Percentiles rank a stretch among this genome's conserved stretches.
Evolutionary conservation across 805 yeast species (phyloP).

Genomic region (Kodamaea kaohsiungensis): DNA sequence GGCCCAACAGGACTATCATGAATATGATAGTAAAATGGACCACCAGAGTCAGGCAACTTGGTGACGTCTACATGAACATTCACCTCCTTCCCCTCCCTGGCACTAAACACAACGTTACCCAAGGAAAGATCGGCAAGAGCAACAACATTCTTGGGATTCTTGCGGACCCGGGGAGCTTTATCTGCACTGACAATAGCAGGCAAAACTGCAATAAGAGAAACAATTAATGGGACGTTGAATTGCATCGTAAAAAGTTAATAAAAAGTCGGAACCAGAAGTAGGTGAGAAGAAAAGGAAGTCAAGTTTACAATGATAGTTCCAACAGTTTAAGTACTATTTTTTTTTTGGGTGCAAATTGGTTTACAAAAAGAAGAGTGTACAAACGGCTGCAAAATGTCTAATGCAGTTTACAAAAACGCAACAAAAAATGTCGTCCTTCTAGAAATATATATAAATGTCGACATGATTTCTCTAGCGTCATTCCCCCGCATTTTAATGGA

Average conservation of each 20-base stretch:
- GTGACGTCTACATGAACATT: conserved; percentile 70
- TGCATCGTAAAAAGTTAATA: background rate
- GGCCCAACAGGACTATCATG: conserved; percentile 56
- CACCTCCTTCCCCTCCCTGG: conserved; percentile 55
- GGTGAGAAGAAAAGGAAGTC: background rate
- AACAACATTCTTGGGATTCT: conserved; percentile 50
- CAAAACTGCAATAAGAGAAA: background rate
- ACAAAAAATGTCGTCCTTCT: background rate
- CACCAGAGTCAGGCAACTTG: conserved; percentile 65
- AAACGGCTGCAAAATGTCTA: background rate
- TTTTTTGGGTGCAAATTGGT: background rate
- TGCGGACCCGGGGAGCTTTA: conserved; percentile 51
- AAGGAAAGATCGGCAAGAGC: conserved; percentile 59
- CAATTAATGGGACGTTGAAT: conserved; percentile 1
- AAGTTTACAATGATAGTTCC: background rate
- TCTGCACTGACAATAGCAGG: conserved; percentile 14
- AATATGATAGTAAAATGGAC: conserved; percentile 70
- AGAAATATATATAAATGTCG: background rate
- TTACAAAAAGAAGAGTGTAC: background rate
- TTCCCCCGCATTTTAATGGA: conserved; percentile 5
- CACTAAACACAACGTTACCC: conserved; percentile 60
- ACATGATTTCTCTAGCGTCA: background rate
- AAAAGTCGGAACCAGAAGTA: background rate
- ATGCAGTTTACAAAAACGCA: background rate
- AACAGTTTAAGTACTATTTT: background rate